Evolutionary conservation across 495 filamentous ascomycete genomes (phyloP).

Genomic region (Hypoxylon crocopeplum): DNA sequence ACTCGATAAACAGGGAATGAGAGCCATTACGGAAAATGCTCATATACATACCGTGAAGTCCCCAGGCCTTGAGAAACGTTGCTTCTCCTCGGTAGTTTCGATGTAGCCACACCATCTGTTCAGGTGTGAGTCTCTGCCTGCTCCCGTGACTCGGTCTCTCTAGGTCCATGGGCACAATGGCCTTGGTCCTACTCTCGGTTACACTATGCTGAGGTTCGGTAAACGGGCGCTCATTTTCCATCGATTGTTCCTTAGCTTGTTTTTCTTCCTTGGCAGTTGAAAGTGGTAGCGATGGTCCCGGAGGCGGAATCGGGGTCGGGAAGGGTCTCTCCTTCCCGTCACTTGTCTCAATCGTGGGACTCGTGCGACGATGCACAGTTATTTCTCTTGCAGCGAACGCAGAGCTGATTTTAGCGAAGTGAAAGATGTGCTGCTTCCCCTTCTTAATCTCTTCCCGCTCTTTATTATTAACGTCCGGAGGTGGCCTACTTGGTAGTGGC

Average conservation of each 20-base stretch:
- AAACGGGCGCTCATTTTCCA: neutral
- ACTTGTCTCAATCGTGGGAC: neutral
- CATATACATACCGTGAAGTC: no score
- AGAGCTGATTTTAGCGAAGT: neutral
- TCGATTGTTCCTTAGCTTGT: neutral
- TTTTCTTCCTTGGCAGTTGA: neutral
- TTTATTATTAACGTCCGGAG: neutral
- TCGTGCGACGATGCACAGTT: neutral
- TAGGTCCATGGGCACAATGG: neutral
- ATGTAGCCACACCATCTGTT: slow-evolving; percentile 52
- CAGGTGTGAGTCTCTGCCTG: slow-evolving; percentile 14
- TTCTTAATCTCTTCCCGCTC: neutral
- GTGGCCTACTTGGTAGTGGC: slow-evolving; percentile 16
- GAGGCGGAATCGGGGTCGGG: neutral
- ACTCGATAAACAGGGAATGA: no score
- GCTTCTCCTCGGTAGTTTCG: slow-evolving; percentile 51
- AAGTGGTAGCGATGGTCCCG: neutral
- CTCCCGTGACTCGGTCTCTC: neutral
- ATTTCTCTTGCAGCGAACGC: neutral
- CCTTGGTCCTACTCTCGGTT: neutral
- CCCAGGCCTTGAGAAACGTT: slow-evolving; percentile 50
- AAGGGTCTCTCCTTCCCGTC: neutral
- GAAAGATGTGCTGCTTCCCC: slow-evolving; percentile 1
- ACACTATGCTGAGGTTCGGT: neutral
- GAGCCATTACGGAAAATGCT: no score